Percentiles rank a stretch among this genome's conserved stretches.
phyloP scores from a whole-genome alignment of 192 early-diverging fungal species.

The Coemansia sp. region DNA sequence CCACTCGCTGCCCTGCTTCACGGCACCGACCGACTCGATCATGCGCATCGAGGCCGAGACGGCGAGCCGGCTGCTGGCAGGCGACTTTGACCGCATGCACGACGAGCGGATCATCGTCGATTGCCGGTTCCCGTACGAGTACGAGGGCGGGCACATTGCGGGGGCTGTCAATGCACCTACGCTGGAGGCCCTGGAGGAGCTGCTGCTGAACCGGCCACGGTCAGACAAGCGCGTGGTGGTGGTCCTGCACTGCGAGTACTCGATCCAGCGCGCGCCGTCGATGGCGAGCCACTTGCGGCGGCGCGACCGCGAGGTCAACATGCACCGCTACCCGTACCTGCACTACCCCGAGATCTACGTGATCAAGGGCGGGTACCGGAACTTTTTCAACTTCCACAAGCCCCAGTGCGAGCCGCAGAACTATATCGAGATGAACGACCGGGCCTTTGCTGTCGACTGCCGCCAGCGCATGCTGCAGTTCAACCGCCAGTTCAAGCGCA shows the following conservation, averaged over 20 bases:
- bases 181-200: conserved; percentile 51
- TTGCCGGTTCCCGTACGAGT: conserved; percentile 85
- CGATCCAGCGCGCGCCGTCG: conserved; percentile 68
- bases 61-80: conserved; percentile 59
- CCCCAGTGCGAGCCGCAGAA: conserved; percentile 62
- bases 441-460: conserved; percentile 52
- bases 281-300: conserved; percentile 76
- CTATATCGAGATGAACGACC: conserved; percentile 78
- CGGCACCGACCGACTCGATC: conserved; percentile 55
- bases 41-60: conserved; percentile 58
- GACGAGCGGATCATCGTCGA: conserved; percentile 70
- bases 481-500: conserved; percentile 51
- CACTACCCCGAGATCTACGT: conserved; percentile 84
- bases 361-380: conserved; percentile 76
- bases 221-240: conserved; percentile 53
- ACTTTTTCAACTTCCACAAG: conserved; percentile 59
- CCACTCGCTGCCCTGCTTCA: conserved; percentile 50
- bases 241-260: conserved; percentile 87
- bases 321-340: conserved; percentile 64
- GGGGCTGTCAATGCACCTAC: conserved; percentile 67
- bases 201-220: conserved; percentile 52
- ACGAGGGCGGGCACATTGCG: conserved; percentile 75
- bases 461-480: conserved; percentile 47
- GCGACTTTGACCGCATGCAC: conserved; percentile 52
- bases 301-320: conserved; percentile 67